Conservation (phyloP, 2,329 filamentous ascomycete species). For the Colletotrichum higginsianum region DNA sequence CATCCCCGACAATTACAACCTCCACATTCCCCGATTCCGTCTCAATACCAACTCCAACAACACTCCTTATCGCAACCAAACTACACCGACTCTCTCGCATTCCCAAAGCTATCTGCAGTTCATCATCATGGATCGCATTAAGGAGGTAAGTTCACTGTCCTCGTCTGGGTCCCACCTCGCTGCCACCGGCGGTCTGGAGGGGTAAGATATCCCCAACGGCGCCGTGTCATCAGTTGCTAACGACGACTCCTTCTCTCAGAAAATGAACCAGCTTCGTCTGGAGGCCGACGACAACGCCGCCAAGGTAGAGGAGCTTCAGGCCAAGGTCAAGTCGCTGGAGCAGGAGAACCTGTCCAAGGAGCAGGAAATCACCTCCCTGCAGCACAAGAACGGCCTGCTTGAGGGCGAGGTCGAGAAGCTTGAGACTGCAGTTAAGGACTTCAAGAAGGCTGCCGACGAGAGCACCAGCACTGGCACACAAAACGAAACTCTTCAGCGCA, state of each 20-base stretch:
- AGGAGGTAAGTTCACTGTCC: constrained; percentile 78
- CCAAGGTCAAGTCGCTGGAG: constrained; percentile 90
- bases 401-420: constrained; percentile 95
- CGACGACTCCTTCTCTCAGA: constrained; percentile 66
- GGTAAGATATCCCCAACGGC: constrained; percentile 40
- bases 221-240: constrained; percentile 41
- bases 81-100: constrained; percentile 49
- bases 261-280: constrained; percentile 94
- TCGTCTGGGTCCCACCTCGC: constrained; percentile 47
- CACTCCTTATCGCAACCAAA: constrained; percentile 42
- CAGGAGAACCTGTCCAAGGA: constrained; percentile 97
- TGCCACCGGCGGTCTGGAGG: constrained; percentile 43
- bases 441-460: constrained; percentile 89
- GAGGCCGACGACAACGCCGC: constrained; percentile 89
- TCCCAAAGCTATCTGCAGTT: constrained; percentile 43
- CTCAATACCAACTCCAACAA: constrained; percentile 51
- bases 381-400: constrained; percentile 94
- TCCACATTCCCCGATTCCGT: constrained; percentile 42
- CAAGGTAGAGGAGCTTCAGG: constrained; percentile 89
- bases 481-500: constrained; percentile 92
- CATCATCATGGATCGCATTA: constrained; percentile 84
- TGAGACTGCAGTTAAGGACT: constrained; percentile 85
- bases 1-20: constrained; percentile 46
- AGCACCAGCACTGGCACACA: constrained; percentile 87
- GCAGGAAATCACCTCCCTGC: constrained; percentile 96